phyloP scores from a whole-genome alignment of 78 protist species.

The Pigoraptor vietnamica region DNA sequence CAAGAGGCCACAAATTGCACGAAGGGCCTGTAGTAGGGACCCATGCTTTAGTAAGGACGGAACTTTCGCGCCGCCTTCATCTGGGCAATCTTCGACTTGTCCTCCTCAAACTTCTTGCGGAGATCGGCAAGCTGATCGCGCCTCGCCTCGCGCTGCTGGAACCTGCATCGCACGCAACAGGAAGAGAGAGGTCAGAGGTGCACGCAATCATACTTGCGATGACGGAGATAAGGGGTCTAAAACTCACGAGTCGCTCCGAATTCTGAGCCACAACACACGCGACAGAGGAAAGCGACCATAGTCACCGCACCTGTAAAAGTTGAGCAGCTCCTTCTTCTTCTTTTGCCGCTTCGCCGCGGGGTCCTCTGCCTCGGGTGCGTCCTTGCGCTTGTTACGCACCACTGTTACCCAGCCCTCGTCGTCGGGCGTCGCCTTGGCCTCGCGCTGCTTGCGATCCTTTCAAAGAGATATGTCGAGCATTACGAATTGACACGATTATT shows the following conservation, averaged over 20 bases:
- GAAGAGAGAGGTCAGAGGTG: background rate
- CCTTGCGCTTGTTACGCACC: background rate
- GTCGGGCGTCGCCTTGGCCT: background rate
- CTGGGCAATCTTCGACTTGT: background rate
- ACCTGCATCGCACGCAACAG: background rate
- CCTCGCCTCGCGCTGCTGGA: background rate
- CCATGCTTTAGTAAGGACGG: slow-evolving; percentile 2
- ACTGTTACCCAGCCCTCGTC: background rate
- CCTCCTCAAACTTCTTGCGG: slow-evolving; percentile 16
- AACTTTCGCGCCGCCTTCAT: slow-evolving; percentile 10
- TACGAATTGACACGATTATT: too few relatives aligned
- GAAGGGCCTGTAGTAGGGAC: too few relatives aligned
- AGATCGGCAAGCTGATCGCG: background rate
- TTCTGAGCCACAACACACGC: background rate
- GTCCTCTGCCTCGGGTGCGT: background rate
- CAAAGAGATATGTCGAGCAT: background rate
- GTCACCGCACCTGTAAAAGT: background rate
- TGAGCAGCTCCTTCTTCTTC: background rate
- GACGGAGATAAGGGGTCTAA: too few relatives aligned
- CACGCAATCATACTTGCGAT: background rate
- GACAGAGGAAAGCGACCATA: background rate
- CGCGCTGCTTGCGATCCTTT: background rate
- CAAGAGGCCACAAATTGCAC: too few relatives aligned
- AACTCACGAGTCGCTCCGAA: too few relatives aligned
- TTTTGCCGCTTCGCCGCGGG: background rate